phyloP scores from a whole-genome alignment of 805 yeast species.

The Zygosaccharomyces bailii region DNA sequence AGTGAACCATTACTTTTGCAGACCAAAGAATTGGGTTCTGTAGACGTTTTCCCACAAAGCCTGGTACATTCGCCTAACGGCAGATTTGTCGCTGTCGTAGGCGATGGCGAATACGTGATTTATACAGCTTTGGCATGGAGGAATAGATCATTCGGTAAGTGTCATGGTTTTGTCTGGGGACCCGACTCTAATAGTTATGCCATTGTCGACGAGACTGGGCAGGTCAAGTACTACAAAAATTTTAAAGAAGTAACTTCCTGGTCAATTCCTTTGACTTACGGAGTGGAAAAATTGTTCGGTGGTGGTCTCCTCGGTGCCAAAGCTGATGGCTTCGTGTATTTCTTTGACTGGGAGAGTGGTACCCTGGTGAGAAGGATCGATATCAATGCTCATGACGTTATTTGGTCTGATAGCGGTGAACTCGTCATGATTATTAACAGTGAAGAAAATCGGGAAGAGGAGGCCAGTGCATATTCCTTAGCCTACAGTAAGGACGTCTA shows the following conservation, averaged over 20 bases:
- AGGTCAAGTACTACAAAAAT: constrained; percentile 72
- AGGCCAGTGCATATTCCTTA: constrained; percentile 65
- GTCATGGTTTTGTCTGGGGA: constrained; percentile 92
- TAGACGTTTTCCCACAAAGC: constrained; percentile 87
- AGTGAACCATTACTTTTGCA: constrained; percentile 76
- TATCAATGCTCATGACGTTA: constrained; percentile 72
- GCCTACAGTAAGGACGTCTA: constrained; percentile 67
- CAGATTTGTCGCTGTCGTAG: constrained; percentile 92
- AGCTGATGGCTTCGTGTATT: constrained; percentile 78
- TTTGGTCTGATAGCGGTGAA: constrained; percentile 94
- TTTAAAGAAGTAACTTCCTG: constrained; percentile 73
- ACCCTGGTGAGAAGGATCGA: constrained; percentile 81
- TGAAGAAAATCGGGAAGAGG: constrained; percentile 41
- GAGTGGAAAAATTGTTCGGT: constrained; percentile 77
- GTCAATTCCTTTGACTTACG: constrained; percentile 61
- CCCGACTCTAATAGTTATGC: constrained; percentile 86
- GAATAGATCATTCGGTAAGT: constrained; percentile 87
- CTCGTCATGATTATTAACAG: constrained; percentile 69
- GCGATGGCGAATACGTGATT: constrained; percentile 95
- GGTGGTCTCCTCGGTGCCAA: constrained; percentile 87
- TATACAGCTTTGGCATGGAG: constrained; percentile 98
- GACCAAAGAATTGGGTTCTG: constrained; percentile 88
- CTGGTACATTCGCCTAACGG: constrained; percentile 95
- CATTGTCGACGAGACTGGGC: constrained; percentile 62
- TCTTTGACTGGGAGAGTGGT: constrained; percentile 94